phyloP scores from a whole-genome alignment of 805 yeast species.

The Yueomyces sp. region DNA sequence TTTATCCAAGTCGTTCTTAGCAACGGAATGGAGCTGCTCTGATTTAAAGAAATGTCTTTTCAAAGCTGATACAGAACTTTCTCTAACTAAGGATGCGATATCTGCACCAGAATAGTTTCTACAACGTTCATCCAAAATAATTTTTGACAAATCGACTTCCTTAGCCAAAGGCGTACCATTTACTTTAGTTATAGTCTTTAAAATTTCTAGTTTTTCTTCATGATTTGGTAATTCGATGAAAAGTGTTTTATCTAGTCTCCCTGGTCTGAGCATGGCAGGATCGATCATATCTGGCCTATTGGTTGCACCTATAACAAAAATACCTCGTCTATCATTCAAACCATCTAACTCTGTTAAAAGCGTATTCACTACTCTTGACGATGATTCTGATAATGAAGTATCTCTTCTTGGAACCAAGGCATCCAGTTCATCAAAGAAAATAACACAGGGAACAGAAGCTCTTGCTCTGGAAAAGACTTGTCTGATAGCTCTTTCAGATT shows the following conservation, averaged over 20 bases:
- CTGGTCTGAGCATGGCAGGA: conserved; percentile 96
- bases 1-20: conserved; percentile 34
- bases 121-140: conserved; percentile 71
- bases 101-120: conserved; percentile 94
- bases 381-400: conserved; percentile 72
- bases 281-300: conserved; percentile 97
- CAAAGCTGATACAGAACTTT: conserved; percentile 84
- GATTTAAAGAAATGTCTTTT: conserved; percentile 54
- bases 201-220: conserved; percentile 67
- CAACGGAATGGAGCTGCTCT: conserved; percentile 29
- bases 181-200: conserved; percentile 57
- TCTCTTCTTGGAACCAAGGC: conserved; percentile 94
- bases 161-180: conserved; percentile 63
- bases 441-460: conserved; percentile 85
- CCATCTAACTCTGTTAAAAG: conserved; percentile 92
- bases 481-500: conserved; percentile 84
- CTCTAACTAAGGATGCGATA: conserved; percentile 79
- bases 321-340: conserved; percentile 80
- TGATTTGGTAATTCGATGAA: conserved; percentile 81
- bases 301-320: conserved; percentile 92
- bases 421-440: conserved; percentile 91
- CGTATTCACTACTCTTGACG: conserved; percentile 90
- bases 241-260: conserved; percentile 84
- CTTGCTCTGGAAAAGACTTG: conserved; percentile 89
- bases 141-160: conserved; percentile 42